These are phyloP conservation scores for Fusarium sp. DNA, from an alignment of 2,329 filamentous ascomycete genomes.

Conservation along the genomic window DNA sequence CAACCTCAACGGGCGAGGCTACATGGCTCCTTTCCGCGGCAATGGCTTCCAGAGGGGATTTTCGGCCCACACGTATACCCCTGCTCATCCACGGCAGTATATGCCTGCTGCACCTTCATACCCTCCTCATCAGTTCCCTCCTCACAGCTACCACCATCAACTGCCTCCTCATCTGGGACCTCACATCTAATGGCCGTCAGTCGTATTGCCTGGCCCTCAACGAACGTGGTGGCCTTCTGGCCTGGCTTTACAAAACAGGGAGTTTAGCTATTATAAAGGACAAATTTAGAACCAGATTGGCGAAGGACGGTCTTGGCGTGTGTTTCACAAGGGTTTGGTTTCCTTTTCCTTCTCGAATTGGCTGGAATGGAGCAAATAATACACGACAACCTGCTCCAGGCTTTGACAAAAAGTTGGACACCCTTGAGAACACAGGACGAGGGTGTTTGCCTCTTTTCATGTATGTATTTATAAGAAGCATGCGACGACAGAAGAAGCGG, in stretches of 20 bases:
- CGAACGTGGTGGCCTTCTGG: too few relatives aligned
- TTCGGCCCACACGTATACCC: constrained; percentile 5
- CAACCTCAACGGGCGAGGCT: constrained; percentile 13
- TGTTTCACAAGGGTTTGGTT: not conserved
- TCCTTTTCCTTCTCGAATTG: not conserved
- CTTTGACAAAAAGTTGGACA: constrained; percentile 10
- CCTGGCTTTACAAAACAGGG: not conserved
- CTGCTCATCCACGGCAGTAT: constrained; percentile 21
- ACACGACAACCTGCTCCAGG: constrained; percentile 7
- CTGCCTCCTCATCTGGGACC: constrained; percentile 33
- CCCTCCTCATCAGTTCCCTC: constrained; percentile 20
- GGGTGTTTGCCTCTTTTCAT: not conserved
- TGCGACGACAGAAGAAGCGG: not conserved
- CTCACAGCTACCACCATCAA: constrained; percentile 30
- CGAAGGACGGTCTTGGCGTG: too few relatives aligned
- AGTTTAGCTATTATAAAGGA: not conserved
- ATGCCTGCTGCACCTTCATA: constrained; percentile 12
- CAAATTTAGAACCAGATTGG: too few relatives aligned
- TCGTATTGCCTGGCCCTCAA: too few relatives aligned
- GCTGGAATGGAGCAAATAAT: not conserved
- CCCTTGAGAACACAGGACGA: not conserved
- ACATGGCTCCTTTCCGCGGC: constrained; percentile 21
- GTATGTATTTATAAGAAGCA: constrained; percentile 26
- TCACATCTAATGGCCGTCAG: constrained; percentile 21
- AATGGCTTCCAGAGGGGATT: constrained; percentile 28